phyloP scores from a whole-genome alignment of 2,329 filamentous ascomycete species.

The Sphaerostilbella broomeana region DNA sequence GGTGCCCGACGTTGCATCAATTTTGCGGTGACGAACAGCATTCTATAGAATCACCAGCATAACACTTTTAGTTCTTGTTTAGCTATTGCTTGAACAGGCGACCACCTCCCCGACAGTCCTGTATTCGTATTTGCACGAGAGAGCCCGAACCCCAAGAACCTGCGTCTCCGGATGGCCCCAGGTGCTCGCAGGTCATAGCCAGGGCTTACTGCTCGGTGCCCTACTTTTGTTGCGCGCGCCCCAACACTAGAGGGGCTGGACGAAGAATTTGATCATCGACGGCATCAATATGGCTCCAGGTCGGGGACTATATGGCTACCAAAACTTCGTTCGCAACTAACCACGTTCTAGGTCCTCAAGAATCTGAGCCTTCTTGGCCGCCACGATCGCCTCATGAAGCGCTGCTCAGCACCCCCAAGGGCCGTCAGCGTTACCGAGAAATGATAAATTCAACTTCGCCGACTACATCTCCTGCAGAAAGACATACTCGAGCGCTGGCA shows the following conservation, averaged over 20 bases:
- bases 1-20: constrained; percentile 11
- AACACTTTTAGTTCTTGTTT: no score
- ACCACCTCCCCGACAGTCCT: no score
- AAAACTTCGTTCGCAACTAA: constrained; percentile 7
- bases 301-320: constrained; percentile 4
- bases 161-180: constrained; percentile 6
- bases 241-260: constrained; percentile 6
- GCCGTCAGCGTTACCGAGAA: constrained; percentile 67
- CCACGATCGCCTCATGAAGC: constrained; percentile 60
- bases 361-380: constrained; percentile 54
- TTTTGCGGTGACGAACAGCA: neutral
- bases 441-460: constrained; percentile 60
- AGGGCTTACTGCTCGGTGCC: constrained; percentile 13
- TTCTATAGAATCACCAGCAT: neutral
- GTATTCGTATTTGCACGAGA: no score
- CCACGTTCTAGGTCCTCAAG: constrained; percentile 14
- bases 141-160: neutral
- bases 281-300: constrained; percentile 13
- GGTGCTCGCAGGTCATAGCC: constrained; percentile 10
- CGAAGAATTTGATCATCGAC: constrained; percentile 3
- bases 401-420: constrained; percentile 64
- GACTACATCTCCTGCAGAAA: constrained; percentile 57
- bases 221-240: constrained; percentile 10
- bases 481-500: constrained; percentile 10
- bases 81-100: no score